Conservation (phyloP, 2,329 filamentous ascomycete genomes). For the Teratosphaeria nubilosa region DNA sequence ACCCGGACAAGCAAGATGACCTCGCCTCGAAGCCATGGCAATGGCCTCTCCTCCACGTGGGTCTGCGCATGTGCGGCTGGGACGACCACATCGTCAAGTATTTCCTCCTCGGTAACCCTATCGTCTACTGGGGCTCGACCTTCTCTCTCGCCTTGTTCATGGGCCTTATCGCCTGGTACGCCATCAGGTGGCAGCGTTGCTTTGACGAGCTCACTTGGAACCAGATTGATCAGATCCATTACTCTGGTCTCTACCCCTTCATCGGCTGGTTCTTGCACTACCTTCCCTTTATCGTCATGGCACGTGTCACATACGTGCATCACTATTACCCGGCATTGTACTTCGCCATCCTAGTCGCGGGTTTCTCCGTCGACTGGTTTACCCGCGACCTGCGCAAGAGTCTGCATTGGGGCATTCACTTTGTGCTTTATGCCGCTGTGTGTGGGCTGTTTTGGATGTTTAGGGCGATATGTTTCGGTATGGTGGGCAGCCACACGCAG, state of each 20-base stretch:
- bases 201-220: constrained; percentile 68
- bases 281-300: constrained; percentile 92
- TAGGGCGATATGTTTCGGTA: constrained; percentile 91
- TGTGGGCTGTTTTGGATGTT: constrained; percentile 83
- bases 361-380: constrained; percentile 81
- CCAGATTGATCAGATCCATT: constrained; percentile 92
- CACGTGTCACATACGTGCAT: constrained; percentile 96
- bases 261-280: constrained; percentile 96
- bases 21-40: constrained; percentile 96
- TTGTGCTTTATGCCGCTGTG: constrained; percentile 59
- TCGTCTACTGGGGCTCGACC: constrained; percentile 93
- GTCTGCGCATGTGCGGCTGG: constrained; percentile 97
- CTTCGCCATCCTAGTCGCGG: constrained; percentile 83
- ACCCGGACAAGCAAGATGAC: constrained; percentile 98
- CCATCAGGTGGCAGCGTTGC: constrained; percentile 90
- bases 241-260: constrained; percentile 80
- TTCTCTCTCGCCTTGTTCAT: constrained; percentile 64
- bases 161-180: constrained; percentile 69
- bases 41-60: constrained; percentile 92
- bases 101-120: constrained; percentile 92
- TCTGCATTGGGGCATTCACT: constrained; percentile 61
- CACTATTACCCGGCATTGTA: constrained; percentile 98
- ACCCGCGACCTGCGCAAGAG: constrained; percentile 55
- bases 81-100: constrained; percentile 94
- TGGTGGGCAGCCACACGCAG: constrained; percentile 73